Conservation (phyloP, 805 yeast genomes). For the Saturnispora serradocipensis region DNA sequence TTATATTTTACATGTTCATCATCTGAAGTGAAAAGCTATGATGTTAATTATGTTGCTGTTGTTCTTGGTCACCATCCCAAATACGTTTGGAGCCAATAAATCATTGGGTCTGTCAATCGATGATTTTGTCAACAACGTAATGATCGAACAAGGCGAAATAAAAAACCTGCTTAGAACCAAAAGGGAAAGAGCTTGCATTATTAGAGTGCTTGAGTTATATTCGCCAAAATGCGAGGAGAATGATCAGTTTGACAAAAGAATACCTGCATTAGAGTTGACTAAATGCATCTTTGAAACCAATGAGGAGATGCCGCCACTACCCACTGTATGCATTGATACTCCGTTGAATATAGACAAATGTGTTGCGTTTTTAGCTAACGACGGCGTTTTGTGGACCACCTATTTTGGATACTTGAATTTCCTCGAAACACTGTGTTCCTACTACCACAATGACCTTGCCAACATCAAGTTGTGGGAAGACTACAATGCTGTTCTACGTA, state of each 20-base stretch:
- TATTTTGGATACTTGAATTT: conserved; percentile 16
- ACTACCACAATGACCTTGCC: conserved; percentile 2
- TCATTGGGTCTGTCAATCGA: neutral
- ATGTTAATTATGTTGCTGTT: neutral
- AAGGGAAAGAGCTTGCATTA: neutral
- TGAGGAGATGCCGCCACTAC: neutral
- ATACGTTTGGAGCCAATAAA: neutral
- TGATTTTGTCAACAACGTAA: neutral
- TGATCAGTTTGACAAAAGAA: conserved; percentile 1
- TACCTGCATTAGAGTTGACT: conserved; percentile 13
- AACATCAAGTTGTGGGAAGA: conserved; percentile 3
- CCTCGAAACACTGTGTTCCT: conserved; percentile 10
- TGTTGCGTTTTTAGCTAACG: conserved; percentile 6
- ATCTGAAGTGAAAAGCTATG: neutral
- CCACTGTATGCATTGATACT: neutral
- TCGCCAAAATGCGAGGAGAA: neutral
- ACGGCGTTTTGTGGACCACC: conserved; percentile 15
- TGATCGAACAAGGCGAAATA: neutral
- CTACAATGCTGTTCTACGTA: neutral
- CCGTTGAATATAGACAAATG: conserved; percentile 9
- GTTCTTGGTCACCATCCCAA: neutral
- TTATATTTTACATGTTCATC: neutral
- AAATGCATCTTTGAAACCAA: conserved; percentile 12
- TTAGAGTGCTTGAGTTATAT: neutral
- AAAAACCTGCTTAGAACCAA: neutral